Evolutionary conservation across 2,329 filamentous ascomycete genomes (phyloP).

Genomic region (Daldinia sp.): DNA sequence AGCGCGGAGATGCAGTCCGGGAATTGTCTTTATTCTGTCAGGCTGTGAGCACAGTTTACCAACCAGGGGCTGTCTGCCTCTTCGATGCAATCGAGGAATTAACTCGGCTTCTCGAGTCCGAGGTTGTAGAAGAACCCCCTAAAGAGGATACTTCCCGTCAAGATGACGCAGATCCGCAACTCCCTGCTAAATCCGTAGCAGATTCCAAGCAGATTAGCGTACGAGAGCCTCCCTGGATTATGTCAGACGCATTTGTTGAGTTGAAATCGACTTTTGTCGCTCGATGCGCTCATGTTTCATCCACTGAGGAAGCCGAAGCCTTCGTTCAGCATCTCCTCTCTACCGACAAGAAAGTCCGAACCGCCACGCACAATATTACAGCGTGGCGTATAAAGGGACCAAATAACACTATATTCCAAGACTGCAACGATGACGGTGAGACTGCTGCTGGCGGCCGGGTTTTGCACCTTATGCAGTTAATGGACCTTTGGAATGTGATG

Average conservation of each 20-base stretch:
- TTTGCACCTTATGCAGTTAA: slow-evolving; percentile 90
- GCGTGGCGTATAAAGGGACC: slow-evolving; percentile 84
- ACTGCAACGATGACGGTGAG: slow-evolving; percentile 97
- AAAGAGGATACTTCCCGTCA: slow-evolving; percentile 30
- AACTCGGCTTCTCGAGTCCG: slow-evolving; percentile 53
- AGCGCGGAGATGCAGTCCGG: slow-evolving; percentile 74
- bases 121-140: slow-evolving; percentile 42
- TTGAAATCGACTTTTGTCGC: slow-evolving; percentile 90
- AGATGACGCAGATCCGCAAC: slow-evolving; percentile 6
- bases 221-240: slow-evolving; percentile 68
- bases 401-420: slow-evolving; percentile 72
- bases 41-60: slow-evolving; percentile 73
- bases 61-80: slow-evolving; percentile 80
- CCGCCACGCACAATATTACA: slow-evolving; percentile 93
- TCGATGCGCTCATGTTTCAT: slow-evolving; percentile 73
- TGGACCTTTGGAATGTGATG: slow-evolving; percentile 92
- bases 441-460: slow-evolving; percentile 87
- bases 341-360: slow-evolving; percentile 83
- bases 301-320: slow-evolving; percentile 72
- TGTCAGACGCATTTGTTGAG: slow-evolving; percentile 78
- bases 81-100: slow-evolving; percentile 90
- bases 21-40: slow-evolving; percentile 74
- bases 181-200: slow-evolving; percentile 21
- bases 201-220: slow-evolving; percentile 32
- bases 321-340: slow-evolving; percentile 80